phyloP scores from a whole-genome alignment of 169 alveolate genomes.

The Plasmodium inui region DNA sequence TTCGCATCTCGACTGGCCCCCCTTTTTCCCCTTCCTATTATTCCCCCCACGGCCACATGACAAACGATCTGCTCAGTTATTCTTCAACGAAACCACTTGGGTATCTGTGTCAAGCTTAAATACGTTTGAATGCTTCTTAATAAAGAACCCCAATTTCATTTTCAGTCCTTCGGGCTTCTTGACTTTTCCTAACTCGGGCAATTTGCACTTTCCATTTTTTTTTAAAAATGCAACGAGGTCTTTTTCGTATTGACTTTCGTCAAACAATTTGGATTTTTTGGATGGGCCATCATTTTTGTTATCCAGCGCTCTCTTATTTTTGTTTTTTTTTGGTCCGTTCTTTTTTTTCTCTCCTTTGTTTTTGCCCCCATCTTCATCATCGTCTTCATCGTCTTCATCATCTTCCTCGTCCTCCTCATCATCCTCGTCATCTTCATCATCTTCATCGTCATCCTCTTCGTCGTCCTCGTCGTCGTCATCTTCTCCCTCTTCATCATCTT shows the following conservation, averaged over 20 bases:
- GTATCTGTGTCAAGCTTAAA: conserved; percentile 80
- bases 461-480: conserved; percentile 70
- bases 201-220: conserved; percentile 86
- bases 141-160: conserved; percentile 84
- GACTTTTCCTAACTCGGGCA: conserved; percentile 86
- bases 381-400: conserved; percentile 85
- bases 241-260: conserved; percentile 78
- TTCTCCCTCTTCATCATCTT: conserved; percentile 79
- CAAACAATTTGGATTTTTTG: conserved; percentile 54
- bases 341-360: conserved; percentile 84
- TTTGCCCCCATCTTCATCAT: conserved; percentile 84
- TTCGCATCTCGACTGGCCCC: neutral
- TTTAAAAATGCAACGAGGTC: conserved; percentile 83
- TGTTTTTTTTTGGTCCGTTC: conserved; percentile 76
- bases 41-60: neutral
- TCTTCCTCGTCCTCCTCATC: conserved; percentile 79
- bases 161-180: conserved; percentile 86
- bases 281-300: conserved; percentile 58
- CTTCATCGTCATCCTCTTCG: conserved; percentile 81
- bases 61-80: neutral
- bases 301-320: conserved; percentile 67
- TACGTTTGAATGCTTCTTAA: conserved; percentile 79
- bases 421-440: conserved; percentile 78
- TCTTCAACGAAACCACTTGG: conserved; percentile 66
- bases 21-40: neutral